These are phyloP conservation scores for Russula emetica DNA, from an alignment of 768 basidiomycete genomes.

Conservation along the genomic window DNA sequence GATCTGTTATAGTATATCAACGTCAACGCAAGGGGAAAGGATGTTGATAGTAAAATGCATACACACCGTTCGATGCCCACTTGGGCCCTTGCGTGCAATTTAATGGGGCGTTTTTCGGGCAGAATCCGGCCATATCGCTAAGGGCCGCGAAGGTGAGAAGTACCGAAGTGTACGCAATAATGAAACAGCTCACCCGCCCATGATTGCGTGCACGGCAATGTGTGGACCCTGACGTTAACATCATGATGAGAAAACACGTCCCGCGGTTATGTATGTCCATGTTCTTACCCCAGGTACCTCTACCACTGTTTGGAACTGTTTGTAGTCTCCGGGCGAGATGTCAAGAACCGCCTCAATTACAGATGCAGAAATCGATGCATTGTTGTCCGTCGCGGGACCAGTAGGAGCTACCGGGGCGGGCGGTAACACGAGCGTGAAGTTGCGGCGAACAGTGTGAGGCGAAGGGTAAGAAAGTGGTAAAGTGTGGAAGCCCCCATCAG, in stretches of 20 bases:
- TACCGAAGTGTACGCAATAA: not conserved
- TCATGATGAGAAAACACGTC: not conserved
- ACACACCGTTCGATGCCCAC: slow-evolving; percentile 35
- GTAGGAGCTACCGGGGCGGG: no score
- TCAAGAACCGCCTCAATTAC: slow-evolving; percentile 31
- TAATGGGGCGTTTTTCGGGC: slow-evolving; percentile 31
- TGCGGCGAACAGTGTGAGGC: slow-evolving; percentile 36
- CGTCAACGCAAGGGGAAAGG: not conserved
- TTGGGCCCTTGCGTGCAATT: slow-evolving; percentile 32
- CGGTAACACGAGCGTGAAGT: slow-evolving; percentile 31
- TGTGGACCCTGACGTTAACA: slow-evolving; percentile 35
- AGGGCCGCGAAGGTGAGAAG: not conserved
- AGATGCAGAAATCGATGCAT: slow-evolving; percentile 31
- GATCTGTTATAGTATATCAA: slow-evolving; percentile 29
- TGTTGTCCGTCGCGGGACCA: slow-evolving; percentile 25
- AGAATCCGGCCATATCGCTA: slow-evolving; percentile 34
- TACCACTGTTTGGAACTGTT: slow-evolving; percentile 33
- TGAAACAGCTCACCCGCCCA: slow-evolving; percentile 14
- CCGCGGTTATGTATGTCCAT: not conserved
- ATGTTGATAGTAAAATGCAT: not conserved
- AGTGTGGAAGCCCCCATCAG: slow-evolving; percentile 33
- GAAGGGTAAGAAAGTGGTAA: slow-evolving; percentile 35
- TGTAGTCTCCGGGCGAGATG: slow-evolving; percentile 34
- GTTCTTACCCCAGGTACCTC: slow-evolving; percentile 33
- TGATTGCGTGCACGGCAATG: slow-evolving; percentile 32